These are phyloP conservation scores for Cyberlindnera mississippiensis DNA, from an alignment of 805 yeast species.

Conservation along the genomic window DNA sequence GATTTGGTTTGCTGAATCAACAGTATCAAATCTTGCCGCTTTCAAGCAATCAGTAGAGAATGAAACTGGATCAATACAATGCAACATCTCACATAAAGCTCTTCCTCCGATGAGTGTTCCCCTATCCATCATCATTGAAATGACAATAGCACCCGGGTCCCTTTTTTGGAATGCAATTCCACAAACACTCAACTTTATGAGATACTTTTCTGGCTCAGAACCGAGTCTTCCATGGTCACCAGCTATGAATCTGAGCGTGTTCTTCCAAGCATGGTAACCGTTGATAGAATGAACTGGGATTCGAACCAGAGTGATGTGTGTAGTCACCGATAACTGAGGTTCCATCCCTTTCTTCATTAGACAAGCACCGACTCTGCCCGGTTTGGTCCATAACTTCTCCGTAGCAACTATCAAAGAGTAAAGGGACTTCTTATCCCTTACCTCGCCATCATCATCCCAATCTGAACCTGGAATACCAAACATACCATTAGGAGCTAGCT, in stretches of 20 bases:
- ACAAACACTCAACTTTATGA: slow-evolving; percentile 3
- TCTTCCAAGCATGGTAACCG: slow-evolving; percentile 4
- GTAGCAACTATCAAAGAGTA: neutral
- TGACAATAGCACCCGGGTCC: neutral
- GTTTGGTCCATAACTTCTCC: neutral
- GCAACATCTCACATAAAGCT: slow-evolving; percentile 3
- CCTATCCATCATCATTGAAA: slow-evolving; percentile 1
- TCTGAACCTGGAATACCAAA: neutral
- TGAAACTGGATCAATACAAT: slow-evolving; percentile 1
- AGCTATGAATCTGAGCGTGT: neutral
- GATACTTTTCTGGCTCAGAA: neutral
- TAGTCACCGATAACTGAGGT: slow-evolving; percentile 1
- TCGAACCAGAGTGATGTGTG: slow-evolving; percentile 2
- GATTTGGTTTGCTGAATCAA: too few species aligned
- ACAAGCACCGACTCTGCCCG: neutral
- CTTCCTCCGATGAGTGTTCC: slow-evolving; percentile 1
- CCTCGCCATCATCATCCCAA: neutral
- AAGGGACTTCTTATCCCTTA: neutral
- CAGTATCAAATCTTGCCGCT: slow-evolving; percentile 3
- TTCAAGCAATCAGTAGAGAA: neutral
- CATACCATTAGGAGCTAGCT: neutral
- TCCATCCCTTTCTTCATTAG: slow-evolving; percentile 1
- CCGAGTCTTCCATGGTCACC: slow-evolving; percentile 7
- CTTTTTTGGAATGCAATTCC: slow-evolving; percentile 6
- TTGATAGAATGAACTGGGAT: neutral